A percentile compares a stretch with the other conserved stretches of the same genome.
These are phyloP conservation scores for Neurospora tetraspora DNA, from an alignment of 495 filamentous ascomycete species.

Conservation along the genomic window DNA sequence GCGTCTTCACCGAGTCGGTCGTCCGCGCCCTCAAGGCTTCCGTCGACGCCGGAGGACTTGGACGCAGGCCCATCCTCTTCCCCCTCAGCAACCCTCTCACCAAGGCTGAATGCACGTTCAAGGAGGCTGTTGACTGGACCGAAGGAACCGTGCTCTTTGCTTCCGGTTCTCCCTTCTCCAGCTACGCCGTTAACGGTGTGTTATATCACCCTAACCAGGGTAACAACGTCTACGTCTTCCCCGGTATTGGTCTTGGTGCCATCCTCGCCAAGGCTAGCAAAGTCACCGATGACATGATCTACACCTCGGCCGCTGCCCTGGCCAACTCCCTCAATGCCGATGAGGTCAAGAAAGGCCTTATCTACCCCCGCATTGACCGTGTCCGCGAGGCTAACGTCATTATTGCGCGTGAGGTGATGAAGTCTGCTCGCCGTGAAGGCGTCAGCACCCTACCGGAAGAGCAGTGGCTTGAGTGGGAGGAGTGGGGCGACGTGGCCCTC, in stretches of 20 bases:
- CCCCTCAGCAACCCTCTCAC: constrained; percentile 87
- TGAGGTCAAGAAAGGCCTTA: constrained; percentile 69
- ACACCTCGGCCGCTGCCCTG: constrained; percentile 78
- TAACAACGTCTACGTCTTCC: constrained; percentile 91
- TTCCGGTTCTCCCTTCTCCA: constrained; percentile 85
- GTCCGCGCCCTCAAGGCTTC: constrained; percentile 66
- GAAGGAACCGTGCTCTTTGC: constrained; percentile 88
- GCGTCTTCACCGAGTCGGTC: constrained; percentile 84
- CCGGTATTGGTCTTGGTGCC: constrained; percentile 88
- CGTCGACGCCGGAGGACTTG: constrained; percentile 57
- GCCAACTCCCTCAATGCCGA: constrained; percentile 66
- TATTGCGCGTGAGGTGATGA: constrained; percentile 88
- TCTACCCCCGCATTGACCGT: constrained; percentile 89
- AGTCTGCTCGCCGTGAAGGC: constrained; percentile 58
- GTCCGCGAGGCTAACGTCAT: constrained; percentile 83
- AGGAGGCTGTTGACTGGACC: constrained; percentile 79
- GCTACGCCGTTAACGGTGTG: constrained; percentile 52
- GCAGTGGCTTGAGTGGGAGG: constrained; percentile 75
- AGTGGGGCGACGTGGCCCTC: constrained; percentile 65
- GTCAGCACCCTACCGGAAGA: constrained; percentile 49
- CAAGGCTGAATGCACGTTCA: constrained; percentile 96
- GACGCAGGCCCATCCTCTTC: constrained; percentile 79
- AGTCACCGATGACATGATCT: constrained; percentile 93
- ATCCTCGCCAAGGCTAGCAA: constrained; percentile 83
- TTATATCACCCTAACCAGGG: constrained; percentile 87